phyloP scores from a whole-genome alignment of 1,284 basidiomycete species.

The Tremellales sp. region DNA sequence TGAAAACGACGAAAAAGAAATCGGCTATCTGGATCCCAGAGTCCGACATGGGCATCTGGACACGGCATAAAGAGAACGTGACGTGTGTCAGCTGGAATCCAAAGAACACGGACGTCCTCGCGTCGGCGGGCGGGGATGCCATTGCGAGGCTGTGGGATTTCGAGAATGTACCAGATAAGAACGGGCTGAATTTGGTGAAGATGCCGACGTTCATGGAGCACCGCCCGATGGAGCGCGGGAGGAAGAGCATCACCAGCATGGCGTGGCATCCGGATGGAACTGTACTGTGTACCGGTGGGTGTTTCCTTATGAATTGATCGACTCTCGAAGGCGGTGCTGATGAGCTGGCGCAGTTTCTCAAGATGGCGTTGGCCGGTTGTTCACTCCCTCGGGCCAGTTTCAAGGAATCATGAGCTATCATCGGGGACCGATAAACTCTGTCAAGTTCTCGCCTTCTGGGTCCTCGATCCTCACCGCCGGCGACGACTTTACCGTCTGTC shows the following conservation, averaged over 20 bases:
- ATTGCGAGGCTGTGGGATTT: constrained; percentile 42
- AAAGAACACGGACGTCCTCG: constrained; percentile 34
- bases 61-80: constrained; percentile 37
- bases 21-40: constrained; percentile 13
- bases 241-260: constrained; percentile 34
- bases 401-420: constrained; percentile 43
- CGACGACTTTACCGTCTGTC: constrained; percentile 30
- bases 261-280: constrained; percentile 45
- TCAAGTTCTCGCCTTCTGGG: constrained; percentile 43
- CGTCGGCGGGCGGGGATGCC: constrained; percentile 33
- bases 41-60: constrained; percentile 19
- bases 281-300: constrained; percentile 36
- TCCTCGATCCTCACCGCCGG: constrained; percentile 34
- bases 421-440: constrained; percentile 34
- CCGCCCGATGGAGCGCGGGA: constrained; percentile 37
- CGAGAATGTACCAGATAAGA: not conserved
- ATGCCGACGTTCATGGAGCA: constrained; percentile 29
- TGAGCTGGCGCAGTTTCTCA: constrained; percentile 11
- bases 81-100: constrained; percentile 43
- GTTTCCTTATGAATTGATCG: not conserved
- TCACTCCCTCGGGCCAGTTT: constrained; percentile 39
- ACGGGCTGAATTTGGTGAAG: constrained; percentile 12
- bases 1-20: no score
- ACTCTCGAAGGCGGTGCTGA: constrained; percentile 1
- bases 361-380: constrained; percentile 41